Conservation (phyloP, 352 stramenopile species). For the Ophiocytium majus region DNA sequence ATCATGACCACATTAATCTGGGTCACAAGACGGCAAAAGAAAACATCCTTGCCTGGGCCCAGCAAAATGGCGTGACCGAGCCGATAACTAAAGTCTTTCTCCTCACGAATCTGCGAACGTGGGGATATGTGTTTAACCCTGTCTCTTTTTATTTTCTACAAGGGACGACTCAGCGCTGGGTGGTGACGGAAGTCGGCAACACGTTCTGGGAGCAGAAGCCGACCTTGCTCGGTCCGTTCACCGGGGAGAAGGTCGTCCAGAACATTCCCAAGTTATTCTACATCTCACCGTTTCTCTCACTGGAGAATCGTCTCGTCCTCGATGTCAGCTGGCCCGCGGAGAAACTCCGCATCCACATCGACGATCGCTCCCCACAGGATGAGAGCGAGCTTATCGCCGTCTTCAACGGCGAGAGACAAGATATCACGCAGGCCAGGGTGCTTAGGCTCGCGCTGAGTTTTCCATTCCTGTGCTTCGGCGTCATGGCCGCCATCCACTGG, state of each 20-base stretch:
- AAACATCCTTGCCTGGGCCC: too few relatives aligned
- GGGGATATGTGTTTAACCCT: too few relatives aligned
- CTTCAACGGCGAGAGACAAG: neutral
- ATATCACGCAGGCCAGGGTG: neutral
- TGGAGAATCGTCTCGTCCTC: neutral
- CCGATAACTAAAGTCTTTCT: too few relatives aligned
- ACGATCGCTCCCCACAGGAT: neutral
- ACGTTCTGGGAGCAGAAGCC: neutral
- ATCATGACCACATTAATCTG: too few relatives aligned
- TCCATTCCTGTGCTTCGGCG: neutral
- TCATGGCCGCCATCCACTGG: neutral
- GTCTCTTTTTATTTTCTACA: too few relatives aligned
- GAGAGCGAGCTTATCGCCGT: neutral
- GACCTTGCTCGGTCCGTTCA: too few relatives aligned
- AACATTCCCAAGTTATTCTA: neutral
- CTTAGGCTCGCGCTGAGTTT: neutral
- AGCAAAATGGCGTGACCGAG: too few relatives aligned
- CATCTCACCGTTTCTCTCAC: constrained; percentile 6
- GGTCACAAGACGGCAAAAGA: too few relatives aligned
- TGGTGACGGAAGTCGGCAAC: neutral
- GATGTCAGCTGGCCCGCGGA: neutral
- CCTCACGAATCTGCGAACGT: too few relatives aligned
- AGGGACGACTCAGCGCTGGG: too few relatives aligned
- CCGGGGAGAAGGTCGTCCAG: neutral
- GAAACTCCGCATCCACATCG: neutral